Evolutionary conservation across 1,139 yeast species (phyloP), one percentile per base, ranked within the genome.

Genomic region (Suhomyces ambrosiae): DNA sequence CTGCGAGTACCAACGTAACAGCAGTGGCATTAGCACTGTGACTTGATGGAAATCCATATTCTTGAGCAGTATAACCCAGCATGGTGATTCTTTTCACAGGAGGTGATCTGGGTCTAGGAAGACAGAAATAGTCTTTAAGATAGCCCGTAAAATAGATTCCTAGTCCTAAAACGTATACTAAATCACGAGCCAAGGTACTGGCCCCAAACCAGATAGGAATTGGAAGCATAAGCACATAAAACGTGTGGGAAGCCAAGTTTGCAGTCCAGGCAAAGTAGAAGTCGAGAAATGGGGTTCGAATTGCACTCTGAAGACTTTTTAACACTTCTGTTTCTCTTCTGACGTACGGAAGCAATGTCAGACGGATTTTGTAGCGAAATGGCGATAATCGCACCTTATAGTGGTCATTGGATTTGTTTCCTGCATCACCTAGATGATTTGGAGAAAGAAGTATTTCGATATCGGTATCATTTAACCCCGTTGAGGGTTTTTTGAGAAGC

Each of bases 21-120:
- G 87, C 84, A 0, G 95, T 81, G 3, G 97, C 96, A 60, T 92
- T 92, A 31, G 97, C 95, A 19, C 94, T 76, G 58, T 92, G 98
- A 8, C 95, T 84, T 32, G 89, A 80, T 0, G 98, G 98, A 52
- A 90, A 89, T 3, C 98, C 98, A 59, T 90, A 92, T 58, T 92
- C 98, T 52, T 84, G 80, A 1, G 96, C 80, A 0, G 97, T 94
- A 49, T 87, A 86, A 16, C 86, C 82, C 42, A 90, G 81, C 82
- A 90, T 78, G 19, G 97, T 89, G 50, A 92, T 82, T 50, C 98
- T 72, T 56, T 85, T 88, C 35, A 90, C 63, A 0, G 98, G 98
- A 2, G 98, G 98, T 2, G 95, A 84, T 44, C 81, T 65, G 2
- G 98, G 98, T 45, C 98, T 70, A 10, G 98, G 98, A 37, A 92